Base-by-base conservation (phyloP, 345 rosid genomes). In the Lepidium africanum region DNA sequence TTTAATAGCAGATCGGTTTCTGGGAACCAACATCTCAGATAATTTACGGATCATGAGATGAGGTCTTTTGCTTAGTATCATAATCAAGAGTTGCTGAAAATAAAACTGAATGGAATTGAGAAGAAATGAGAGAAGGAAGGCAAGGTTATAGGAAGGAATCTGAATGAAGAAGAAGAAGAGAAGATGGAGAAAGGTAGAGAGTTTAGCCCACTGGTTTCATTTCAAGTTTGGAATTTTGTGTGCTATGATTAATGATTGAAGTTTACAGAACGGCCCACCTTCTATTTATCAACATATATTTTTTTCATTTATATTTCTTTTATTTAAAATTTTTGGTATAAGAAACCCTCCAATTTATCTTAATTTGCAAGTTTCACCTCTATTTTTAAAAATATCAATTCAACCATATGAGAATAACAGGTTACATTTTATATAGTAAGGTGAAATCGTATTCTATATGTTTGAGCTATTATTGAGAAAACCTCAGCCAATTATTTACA, bases 1-100 rank as follows among this genome's bases (percentile, higher is more conserved):
- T 52, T 58, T 39, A n/a, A 76, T 68, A 2, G 76, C 65, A 25
- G 81, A 61, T 2, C 82, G 63, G 81, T 65, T 80, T 60, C 85
- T 78, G 17, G 86, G 74, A 60, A 85, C 77, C 49, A 89, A 64
- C 50, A 92, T 70, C 70, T 84, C 92, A 15, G 92, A 83, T 14
- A 92, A 42, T 43, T 81, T 87, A 2, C 86, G 83, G 81, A 87
- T 87, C 81, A 86, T 75, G 4, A 78, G 87, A 36, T 88, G 81
- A 48, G 83, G 74, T 81, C 87, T 83, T 63, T 83, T 88, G 78
- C 82, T 78, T 33, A 84, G 56, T 74, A 85, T 66, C 73, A 67
- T 66, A 10, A 25, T 67, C 41, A 36, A 67, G 40, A 42, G 48
- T 6, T 7, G 17, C 40, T 40, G 32, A 6, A 51, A 40, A 1